A percentile compares a stretch with the other conserved stretches of the same genome.
phyloP scores from a whole-genome alignment of 345 rosid genomes.

The Sisymbrium altissimum region DNA sequence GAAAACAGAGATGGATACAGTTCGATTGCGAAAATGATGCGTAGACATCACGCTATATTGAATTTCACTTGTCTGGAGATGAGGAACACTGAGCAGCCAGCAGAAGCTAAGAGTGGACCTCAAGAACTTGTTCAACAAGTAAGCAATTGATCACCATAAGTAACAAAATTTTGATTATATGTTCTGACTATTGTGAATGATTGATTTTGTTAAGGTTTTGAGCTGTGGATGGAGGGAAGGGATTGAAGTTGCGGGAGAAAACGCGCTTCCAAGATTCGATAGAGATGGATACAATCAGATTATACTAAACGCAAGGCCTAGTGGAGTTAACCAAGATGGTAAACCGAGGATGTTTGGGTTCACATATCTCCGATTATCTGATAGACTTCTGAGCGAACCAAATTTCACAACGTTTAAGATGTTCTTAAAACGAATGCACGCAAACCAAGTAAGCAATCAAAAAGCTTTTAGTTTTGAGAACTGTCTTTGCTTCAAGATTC shows the following conservation, averaged over 20 bases:
- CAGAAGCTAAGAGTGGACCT: conserved; percentile 63
- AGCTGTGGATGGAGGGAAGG: conserved; percentile 76
- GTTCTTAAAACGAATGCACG: conserved; percentile 81
- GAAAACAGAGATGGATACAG: conserved; percentile 71
- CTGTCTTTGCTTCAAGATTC: not conserved
- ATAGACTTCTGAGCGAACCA: conserved; percentile 37
- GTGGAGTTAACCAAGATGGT: conserved; percentile 55
- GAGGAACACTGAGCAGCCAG: conserved; percentile 62
- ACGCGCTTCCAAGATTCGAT: conserved; percentile 75
- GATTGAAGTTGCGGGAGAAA: conserved; percentile 84
- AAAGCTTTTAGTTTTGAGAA: not conserved
- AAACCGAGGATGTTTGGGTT: conserved; percentile 55
- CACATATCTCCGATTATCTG: conserved; percentile 69
- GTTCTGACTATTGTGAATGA: conserved; percentile 3
- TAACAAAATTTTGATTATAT: not conserved
- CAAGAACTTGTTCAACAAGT: conserved; percentile 85
- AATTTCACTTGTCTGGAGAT: conserved; percentile 88
- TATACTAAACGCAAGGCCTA: conserved; percentile 75
- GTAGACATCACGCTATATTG: conserved; percentile 59
- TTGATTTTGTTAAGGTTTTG: conserved; percentile 48
- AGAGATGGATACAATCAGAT: conserved; percentile 68
- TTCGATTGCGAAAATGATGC: conserved; percentile 67
- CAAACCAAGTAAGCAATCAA: conserved; percentile 54
- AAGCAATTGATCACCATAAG: not conserved
- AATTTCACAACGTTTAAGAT: conserved; percentile 56